A percentile compares a stretch with the other conserved stretches of the same genome.
phyloP scores from a whole-genome alignment of 2,329 filamentous ascomycete species.

The Aspergillus quadrilineatus region DNA sequence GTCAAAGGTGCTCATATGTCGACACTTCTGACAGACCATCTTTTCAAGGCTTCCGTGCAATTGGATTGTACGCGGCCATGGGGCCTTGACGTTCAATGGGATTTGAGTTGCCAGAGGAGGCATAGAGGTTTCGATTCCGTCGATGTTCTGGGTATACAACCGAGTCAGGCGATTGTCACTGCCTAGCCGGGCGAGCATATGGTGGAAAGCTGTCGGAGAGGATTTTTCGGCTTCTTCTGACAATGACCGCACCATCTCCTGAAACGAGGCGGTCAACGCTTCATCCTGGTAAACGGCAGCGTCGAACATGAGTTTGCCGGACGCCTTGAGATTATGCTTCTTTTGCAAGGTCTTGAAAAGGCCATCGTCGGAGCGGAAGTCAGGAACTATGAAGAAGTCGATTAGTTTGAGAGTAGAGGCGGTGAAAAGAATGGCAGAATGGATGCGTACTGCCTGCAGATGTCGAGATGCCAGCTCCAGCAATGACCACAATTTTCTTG shows the following conservation, averaged over 20 bases:
- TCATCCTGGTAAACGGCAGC: constrained; percentile 96
- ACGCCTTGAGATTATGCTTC: constrained; percentile 87
- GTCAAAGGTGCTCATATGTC: constrained; percentile 72
- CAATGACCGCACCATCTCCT: constrained; percentile 91
- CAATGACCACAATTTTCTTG: constrained; percentile 95
- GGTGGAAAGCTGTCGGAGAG: constrained; percentile 84
- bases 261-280: constrained; percentile 82
- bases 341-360: constrained; percentile 82
- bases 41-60: constrained; percentile 90
- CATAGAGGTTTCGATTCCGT: constrained; percentile 86
- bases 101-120: constrained; percentile 75
- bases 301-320: constrained; percentile 94
- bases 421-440: constrained; percentile 19
- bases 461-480: constrained; percentile 94
- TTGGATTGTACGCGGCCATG: constrained; percentile 92
- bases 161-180: constrained; percentile 83
- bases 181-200: constrained; percentile 85
- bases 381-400: constrained; percentile 63
- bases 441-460: constrained; percentile 77
- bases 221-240: constrained; percentile 75
- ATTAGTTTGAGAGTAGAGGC: constrained; percentile 6
- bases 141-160: constrained; percentile 95
- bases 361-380: constrained; percentile 89
- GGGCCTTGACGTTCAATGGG: constrained; percentile 77
- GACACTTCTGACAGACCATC: constrained; percentile 96